Base-by-base conservation (phyloP, 1,284 basidiomycete genomes). In the Ceratobasidium sp. region DNA sequence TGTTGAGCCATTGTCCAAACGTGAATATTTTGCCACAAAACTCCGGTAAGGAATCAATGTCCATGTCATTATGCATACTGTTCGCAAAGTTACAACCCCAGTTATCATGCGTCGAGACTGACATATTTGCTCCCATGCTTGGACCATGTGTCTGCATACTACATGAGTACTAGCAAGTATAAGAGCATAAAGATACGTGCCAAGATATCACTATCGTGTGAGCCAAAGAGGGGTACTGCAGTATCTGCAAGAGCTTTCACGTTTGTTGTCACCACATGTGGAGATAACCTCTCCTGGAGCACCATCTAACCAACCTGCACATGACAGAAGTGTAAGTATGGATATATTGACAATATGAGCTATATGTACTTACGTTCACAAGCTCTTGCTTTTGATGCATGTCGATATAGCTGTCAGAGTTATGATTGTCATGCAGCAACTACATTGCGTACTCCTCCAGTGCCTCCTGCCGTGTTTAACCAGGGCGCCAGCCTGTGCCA, bases 71-170 rank as follows among this genome's bases (percentile, higher is more conserved):
- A 17, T 68, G 66, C 47, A 54, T 54, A n/a, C 49, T 39, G 42
- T 68, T 68, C 10, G 66, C 66, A 54, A 68, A 68, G 17, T 47
- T 45, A 17, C 26, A 10, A 11, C 66, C 66, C 3, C 54, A 20
- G 5, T 56, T 10, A 31, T 54, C 66, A 33, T 54, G 49, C 47
- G n/a, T 37, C 1, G 49, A 53, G 23, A 53, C 51, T 3, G 66
- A 45, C 66, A 68, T 68, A n/a, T 68, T 68, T 28, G 66, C 49
- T 4, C 66, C 66, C n/a, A 68, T 13, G 33, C 66, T 54, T 10
- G 66, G 66, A 8, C 66, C 66, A 26, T 68, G 66, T 7, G 51
- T 35, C 66, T 68, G 10, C 15, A 26, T 15, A 49, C 39, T 8
- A 11, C 20, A 23, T 63, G 10, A 47, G 42, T 3, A 65, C 11